Evolutionary conservation across 331 rosid species (phyloP), one percentile per base, ranked within the genome.

Genomic region (Ulmus americana): DNA sequence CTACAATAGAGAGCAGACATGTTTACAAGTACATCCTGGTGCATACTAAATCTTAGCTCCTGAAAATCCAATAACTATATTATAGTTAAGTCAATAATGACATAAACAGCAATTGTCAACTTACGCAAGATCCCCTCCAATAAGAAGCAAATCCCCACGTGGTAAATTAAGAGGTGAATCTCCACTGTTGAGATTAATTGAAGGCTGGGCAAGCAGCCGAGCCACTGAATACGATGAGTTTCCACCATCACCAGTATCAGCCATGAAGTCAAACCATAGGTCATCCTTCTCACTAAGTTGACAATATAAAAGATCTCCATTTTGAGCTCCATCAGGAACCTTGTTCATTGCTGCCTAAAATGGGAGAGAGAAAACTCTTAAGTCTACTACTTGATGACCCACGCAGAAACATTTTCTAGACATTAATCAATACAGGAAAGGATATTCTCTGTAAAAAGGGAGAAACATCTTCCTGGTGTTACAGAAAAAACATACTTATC

Each of bases 91-190:
- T 55, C 59, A 48, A 50, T 39, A 73, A 39, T 45, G 56, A 61
- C 61, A 65, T 64, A n/a, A 52, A 65, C 18, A 55, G 43, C 39
- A 47, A 56, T 40, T 35, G 61, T 70, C 65, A 72, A 81, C 99
- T 77, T 83, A 94, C 97, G 97, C 99, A n/a, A 94, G 97, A 84
- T 94, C 99, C 47, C 99, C 99, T 78, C 99, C 99, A 71, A 87
- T 87, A 77, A 94, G 79, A 61, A 94, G 90, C 76, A 94, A 70
- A 78, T 90, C 63, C 43, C 95, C 99, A 59, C 99, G 95, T 8
- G 90, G 95, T 68, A 94, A 75, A 60, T 70, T 52, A 61, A 79
- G 58, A 57, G 52, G 68, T 51, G 91, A 78, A 70, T 81, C 91
- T 59, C 76, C 95, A 61, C 73, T 74, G 55, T 52, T 45, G 22